Base-by-base conservation (phyloP, 2,329 filamentous ascomycete species). In the Alternaria ethzedia region DNA sequence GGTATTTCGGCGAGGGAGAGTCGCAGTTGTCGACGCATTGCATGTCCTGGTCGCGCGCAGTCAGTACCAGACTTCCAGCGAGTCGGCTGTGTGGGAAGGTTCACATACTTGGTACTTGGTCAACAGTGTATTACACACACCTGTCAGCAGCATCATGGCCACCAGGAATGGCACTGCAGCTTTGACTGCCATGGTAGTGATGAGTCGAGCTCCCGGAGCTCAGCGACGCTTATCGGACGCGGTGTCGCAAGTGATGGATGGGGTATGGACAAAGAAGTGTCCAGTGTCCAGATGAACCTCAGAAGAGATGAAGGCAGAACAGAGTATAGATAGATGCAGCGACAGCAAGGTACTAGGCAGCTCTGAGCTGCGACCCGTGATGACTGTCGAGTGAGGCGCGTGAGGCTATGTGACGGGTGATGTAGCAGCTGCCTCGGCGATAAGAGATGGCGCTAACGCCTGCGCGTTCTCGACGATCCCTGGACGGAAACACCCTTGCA, bases 21-120 rank as follows among this genome's bases (percentile, higher is more conserved):
- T 93, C 89, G 84, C 96, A 99, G 83, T 98, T 89, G 69, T 91
- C 88, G 44, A 98, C 92, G 82, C 96, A 99, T 90, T 97, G 93
- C 85, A 97, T 97, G 80, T 99, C 96, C 92, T 94, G 60, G 56
- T 54, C 41, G 47, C 17, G 8, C 26, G 54, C 15, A 41, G 70
- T 78, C 63, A 77, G 73, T 49, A 54, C 63, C 54, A 15, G 32
- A 60, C 45, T 30, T 26, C n/a, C 2, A n/a, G 13, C 17, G 7
- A 11, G 12, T 26, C 15, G 17, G 8, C 36, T 44, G n/a, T 8
- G 30, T 23, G 15, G 17, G 15, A 17, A 7, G 7, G 5, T 15
- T 52, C 17, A 45, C 83, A 65, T 81, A 94, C 94, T 84, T 98
- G 95, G 77, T 94, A 97, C 79, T 99, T 99, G 72, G 95, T 97